Evolutionary conservation across 371 early-diverging fungal genomes (phyloP), one percentile per base, ranked within the genome.

Genomic region (Saksenaea vasiformis): DNA sequence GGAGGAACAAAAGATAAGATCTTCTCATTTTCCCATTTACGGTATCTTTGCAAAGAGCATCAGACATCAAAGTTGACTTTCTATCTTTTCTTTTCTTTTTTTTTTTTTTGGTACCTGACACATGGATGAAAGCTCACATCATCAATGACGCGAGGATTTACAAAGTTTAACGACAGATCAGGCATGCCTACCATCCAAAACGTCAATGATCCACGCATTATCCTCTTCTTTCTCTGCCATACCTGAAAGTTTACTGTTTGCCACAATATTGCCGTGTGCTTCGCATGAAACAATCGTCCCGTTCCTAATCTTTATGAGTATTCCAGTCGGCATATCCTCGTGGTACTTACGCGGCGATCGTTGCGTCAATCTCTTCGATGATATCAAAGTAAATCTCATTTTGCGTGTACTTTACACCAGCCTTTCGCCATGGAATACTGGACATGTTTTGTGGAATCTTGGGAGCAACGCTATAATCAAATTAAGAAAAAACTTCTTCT

Each of bases 331-430:
- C 7, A 28, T 31, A 36, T 35, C 1, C 9, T 3, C 24, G 43
- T 55, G 2, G 7, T n/a, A 56, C 80, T 62, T 78, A 89, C 90
- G 87, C 77, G 63, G 91, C 93, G 26, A 93, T 77, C 10, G 93
- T 89, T 5, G 90, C 90, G 76, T 95, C 93, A 43, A 97, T 82
- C 36, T 93, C 92, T 74, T 97, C 98, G 22, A 90, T 74, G 34
- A 95, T 85, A 70, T 97, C 98, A 70, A 97, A 90, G 65, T 93
- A 95, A 57, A 95, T 90, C 74, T 97, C 96, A 78, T 97, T 97
- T 60, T 89, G 90, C 1, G 90, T 83, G 67, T 97, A 94, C 70
- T 92, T 90, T 47, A 96, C 89, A n/a, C 93, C 94, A 10, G 88
- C 82, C 53, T 90, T 86, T 58, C 98, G 82, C 95, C 95, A 96